phyloP scores from a whole-genome alignment of 208 protist genomes.

The Leishmania tropica region DNA sequence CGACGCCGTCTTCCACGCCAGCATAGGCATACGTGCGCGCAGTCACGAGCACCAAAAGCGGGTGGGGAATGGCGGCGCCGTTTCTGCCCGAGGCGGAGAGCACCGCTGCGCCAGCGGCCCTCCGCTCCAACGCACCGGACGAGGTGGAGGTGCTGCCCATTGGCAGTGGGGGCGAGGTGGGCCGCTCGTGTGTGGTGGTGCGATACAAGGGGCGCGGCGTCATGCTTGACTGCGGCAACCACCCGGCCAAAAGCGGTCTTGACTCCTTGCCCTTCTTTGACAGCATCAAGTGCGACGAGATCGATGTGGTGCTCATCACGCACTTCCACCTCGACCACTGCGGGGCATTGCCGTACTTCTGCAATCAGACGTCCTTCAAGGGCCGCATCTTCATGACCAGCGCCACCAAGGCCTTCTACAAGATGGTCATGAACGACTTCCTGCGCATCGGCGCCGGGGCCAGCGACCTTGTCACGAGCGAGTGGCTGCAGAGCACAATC shows the following conservation, averaged over 20 bases:
- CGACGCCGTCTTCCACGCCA: background rate
- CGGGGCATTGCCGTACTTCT: slow-evolving; percentile 96
- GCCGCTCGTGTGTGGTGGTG: slow-evolving; percentile 96
- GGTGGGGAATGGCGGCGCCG: slow-evolving; percentile 10
- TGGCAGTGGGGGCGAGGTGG: slow-evolving; percentile 97
- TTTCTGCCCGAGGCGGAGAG: slow-evolving; percentile 22
- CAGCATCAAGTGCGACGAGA: slow-evolving; percentile 89
- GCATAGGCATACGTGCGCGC: background rate
- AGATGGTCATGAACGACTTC: slow-evolving; percentile 97
- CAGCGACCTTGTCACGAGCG: slow-evolving; percentile 92
- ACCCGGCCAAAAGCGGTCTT: slow-evolving; percentile 96
- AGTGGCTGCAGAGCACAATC: slow-evolving; percentile 95
- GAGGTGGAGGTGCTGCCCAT: slow-evolving; percentile 96
- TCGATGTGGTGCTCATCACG: slow-evolving; percentile 97
- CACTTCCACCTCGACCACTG: slow-evolving; percentile 99
- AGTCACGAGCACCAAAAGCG: background rate
- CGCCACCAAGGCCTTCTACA: slow-evolving; percentile 97
- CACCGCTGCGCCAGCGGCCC: background rate
- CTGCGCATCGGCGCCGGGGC: slow-evolving; percentile 90
- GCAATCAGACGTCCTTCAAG: slow-evolving; percentile 96
- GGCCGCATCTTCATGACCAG: slow-evolving; percentile 98
- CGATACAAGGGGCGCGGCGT: slow-evolving; percentile 96
- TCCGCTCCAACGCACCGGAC: slow-evolving; percentile 35
- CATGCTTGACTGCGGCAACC: slow-evolving; percentile 99
- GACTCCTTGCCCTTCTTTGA: slow-evolving; percentile 98